Conservation (phyloP, 176 grass and related monocot genomes). For the Lolium perenne region DNA sequence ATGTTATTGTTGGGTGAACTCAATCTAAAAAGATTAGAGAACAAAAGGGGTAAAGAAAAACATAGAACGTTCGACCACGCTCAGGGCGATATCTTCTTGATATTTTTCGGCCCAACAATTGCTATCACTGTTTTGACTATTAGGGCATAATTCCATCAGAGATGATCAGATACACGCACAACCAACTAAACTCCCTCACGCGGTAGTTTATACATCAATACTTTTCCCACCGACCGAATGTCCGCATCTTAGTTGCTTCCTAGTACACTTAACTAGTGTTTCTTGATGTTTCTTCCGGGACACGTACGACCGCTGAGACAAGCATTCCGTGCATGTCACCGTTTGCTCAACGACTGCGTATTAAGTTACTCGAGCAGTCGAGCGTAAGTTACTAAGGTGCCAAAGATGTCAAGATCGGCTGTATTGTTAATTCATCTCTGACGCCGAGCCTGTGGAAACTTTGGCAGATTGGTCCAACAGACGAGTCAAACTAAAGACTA, state of each 20-base stretch:
- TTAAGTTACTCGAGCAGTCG: neutral
- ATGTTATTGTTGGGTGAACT: too few species aligned
- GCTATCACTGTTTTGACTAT: neutral
- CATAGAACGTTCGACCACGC: neutral
- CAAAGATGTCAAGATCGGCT: conserved; percentile 18
- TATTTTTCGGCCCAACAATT: neutral
- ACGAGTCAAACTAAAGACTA: conserved; percentile 21
- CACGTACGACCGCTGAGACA: conserved; percentile 8
- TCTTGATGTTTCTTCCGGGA: neutral
- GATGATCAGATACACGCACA: neutral
- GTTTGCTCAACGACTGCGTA: conserved; percentile 38
- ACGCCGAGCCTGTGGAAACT: conserved; percentile 2
- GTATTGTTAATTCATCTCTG: neutral
- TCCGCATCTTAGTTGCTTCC: conserved; percentile 14
- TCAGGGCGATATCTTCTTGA: neutral
- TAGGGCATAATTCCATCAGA: neutral
- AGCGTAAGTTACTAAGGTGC: neutral
- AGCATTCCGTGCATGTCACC: neutral
- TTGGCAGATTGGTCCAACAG: conserved; percentile 28
- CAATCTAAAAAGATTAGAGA: too few species aligned
- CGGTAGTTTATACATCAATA: neutral
- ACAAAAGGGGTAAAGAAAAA: neutral
- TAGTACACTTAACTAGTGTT: neutral
- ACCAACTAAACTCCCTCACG: neutral
- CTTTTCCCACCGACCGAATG: neutral